Conservation (phyloP, 2,329 filamentous ascomycete species). For the Aspergillus unguis region DNA sequence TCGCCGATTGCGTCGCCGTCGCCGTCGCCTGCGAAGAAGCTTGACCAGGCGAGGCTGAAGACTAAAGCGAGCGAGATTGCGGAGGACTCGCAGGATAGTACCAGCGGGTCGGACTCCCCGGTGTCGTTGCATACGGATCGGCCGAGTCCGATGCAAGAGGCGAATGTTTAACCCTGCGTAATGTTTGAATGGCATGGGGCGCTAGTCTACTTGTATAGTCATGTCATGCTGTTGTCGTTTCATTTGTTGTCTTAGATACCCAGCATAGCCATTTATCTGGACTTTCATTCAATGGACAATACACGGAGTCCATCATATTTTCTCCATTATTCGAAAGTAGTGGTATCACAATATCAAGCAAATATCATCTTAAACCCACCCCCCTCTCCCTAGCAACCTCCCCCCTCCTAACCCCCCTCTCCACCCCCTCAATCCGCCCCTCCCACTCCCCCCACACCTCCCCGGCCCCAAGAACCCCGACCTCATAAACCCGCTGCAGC, state of each 20-base stretch:
- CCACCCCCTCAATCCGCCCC: conserved; percentile 61
- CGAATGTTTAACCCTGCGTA: background rate
- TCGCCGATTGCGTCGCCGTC: conserved; percentile 8
- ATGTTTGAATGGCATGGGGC: too few relatives aligned
- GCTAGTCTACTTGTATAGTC: too few relatives aligned
- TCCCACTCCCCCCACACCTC: conserved; percentile 70
- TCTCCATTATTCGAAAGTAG: background rate
- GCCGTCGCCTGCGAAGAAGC: conserved; percentile 4
- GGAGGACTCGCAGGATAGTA: conserved; percentile 31
- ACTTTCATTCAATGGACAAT: conserved; percentile 2
- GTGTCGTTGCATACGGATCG: conserved; percentile 13
- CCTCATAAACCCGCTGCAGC: conserved; percentile 70
- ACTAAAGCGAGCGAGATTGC: conserved; percentile 2
- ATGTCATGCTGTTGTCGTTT: background rate
- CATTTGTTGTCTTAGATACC: conserved; percentile 12
- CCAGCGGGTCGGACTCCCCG: conserved; percentile 27
- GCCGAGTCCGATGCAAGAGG: background rate
- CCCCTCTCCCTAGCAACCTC: conserved; percentile 58
- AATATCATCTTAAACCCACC: conserved; percentile 39
- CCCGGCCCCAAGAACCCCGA: conserved; percentile 64
- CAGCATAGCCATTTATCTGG: conserved; percentile 14
- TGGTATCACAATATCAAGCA: conserved; percentile 18
- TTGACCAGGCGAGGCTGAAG: conserved; percentile 10
- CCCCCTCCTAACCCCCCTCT: conserved; percentile 62
- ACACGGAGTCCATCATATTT: background rate